Percentiles rank a stretch among this genome's conserved stretches.
These are phyloP conservation scores for Cucumis hystrix DNA, from an alignment of 306 rosid genomes.

Conservation along the genomic window DNA sequence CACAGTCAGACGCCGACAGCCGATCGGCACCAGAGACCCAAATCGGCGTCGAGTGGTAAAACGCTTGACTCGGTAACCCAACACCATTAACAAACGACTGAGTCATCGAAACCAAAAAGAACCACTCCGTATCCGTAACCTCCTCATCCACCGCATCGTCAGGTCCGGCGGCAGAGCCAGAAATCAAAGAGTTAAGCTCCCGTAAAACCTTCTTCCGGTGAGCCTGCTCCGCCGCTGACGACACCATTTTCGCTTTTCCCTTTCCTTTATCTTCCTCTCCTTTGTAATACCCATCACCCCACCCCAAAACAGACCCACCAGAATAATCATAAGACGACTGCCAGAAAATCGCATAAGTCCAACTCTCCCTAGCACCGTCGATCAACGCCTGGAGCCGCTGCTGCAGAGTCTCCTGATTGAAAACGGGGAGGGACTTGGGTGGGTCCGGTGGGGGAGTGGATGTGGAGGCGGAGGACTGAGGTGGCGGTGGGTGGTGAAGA, in stretches of 20 bases:
- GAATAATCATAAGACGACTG: conserved; percentile 58
- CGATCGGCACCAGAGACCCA: conserved; percentile 59
- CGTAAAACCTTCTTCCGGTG: conserved; percentile 80
- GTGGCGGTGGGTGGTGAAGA: conserved; percentile 15
- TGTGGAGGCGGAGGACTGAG: conserved; percentile 43
- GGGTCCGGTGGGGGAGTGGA: conserved; percentile 19
- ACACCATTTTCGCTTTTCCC: conserved; percentile 8
- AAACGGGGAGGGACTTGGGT: conserved; percentile 10
- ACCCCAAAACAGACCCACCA: conserved; percentile 46
- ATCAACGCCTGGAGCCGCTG: conserved; percentile 75
- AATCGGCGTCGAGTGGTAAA: conserved; percentile 30
- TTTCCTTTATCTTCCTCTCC: conserved; percentile 51
- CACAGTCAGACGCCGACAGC: conserved; percentile 34
- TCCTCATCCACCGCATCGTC: conserved; percentile 70
- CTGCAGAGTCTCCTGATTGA: conserved; percentile 81
- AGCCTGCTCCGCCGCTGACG: conserved; percentile 61
- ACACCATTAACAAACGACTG: conserved; percentile 63
- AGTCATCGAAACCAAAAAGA: conserved; percentile 84
- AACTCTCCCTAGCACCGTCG: conserved; percentile 54
- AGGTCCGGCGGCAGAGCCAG: conserved; percentile 31
- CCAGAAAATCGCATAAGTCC: conserved; percentile 99
- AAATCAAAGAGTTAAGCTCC: conserved; percentile 69
- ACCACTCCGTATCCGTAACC: conserved; percentile 95
- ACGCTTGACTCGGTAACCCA: conserved; percentile 65
- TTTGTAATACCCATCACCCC: conserved; percentile 94